Base-by-base conservation (phyloP, 1,284 basidiomycete genomes). In the Pterulicium gracile region DNA sequence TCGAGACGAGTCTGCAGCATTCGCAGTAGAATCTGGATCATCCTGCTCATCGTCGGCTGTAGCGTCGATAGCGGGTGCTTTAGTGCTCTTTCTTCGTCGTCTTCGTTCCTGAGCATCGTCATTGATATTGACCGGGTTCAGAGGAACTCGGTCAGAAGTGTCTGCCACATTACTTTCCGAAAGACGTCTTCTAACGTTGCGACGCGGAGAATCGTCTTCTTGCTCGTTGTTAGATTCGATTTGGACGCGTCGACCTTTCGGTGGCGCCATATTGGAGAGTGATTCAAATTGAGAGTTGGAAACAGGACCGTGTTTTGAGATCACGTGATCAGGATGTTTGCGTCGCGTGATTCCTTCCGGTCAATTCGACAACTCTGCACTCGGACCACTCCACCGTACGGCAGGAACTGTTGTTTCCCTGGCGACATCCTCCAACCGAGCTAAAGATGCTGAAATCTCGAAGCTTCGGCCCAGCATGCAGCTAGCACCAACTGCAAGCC, bases 101-200 rank as follows among this genome's bases (percentile, higher is more conserved):
- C 86, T 70, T 58, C 86, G 87, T 68, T 88, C 85, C 0, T 84
- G 84, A 3, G 74, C 74, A 61, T 88, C 85, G 55, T 88, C 86
- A 58, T 88, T 88, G 50, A 87, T 76, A 52, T 78, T 83, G 42
- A 81, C 78, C 10, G 74, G 63, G 55, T 72, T 73, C 50, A 75
- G 59, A 14, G 74, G 74, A 24, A 61, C 59, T 49, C 77, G 75
- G 42, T 63, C 67, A 36, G 61, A 55, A 50, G 27, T 32, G 27
- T 32, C 27, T 10, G 27, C 27, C 7, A n/a, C 27, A n/a, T 32
- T 7, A 32, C 10, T 32, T 32, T 32, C 27, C n/a, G 27, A 32
- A 10, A 32, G 27, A 7, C 27, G 7, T 32, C 27, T 32, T 7
- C 27, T 7, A 32, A 32, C 27, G n/a, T 7, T n/a, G 7, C 27